Conservation (phyloP, 2,329 filamentous ascomycete genomes). For the Lasiodiplodia gonubiensis region DNA sequence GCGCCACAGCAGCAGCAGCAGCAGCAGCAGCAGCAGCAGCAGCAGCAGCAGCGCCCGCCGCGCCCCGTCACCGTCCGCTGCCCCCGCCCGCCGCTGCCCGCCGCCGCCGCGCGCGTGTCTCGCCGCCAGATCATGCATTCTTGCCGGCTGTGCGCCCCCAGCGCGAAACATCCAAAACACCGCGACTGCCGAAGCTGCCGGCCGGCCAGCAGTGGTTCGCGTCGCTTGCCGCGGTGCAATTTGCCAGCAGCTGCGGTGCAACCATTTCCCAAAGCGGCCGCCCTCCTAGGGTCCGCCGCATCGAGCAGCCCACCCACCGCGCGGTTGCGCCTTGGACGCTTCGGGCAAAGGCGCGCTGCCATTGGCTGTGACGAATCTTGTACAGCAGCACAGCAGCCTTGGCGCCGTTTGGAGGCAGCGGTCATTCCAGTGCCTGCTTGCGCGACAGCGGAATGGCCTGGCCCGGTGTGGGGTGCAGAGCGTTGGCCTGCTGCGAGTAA, state of each 20-base stretch:
- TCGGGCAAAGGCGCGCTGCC: constrained; percentile 12
- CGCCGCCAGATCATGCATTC: constrained; percentile 29
- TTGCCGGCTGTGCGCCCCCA: constrained; percentile 24
- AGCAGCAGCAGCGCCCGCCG: not conserved
- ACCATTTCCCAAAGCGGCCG: constrained; percentile 21
- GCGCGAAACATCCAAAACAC: constrained; percentile 22
- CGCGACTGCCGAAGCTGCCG: constrained; percentile 28
- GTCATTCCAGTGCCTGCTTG: constrained; percentile 29
- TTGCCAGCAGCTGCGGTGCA: constrained; percentile 25
- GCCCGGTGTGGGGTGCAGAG: constrained; percentile 25
- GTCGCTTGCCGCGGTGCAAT: constrained; percentile 27
- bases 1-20: too few relatives aligned
- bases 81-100: not conserved
- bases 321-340: constrained; percentile 5
- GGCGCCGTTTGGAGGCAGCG: constrained; percentile 27
- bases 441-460: constrained; percentile 27
- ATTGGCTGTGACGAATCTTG: constrained; percentile 27
- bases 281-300: constrained; percentile 8
- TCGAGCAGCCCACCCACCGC: constrained; percentile 3
- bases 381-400: constrained; percentile 25
- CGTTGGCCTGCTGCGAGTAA: constrained; percentile 27
- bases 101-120: constrained; percentile 18
- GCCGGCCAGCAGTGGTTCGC: constrained; percentile 17
- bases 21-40: not conserved
- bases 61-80: not conserved